These are phyloP conservation scores for Primulina huaijiensis DNA, from an alignment of 257 asterid species.

Conservation along the genomic window DNA sequence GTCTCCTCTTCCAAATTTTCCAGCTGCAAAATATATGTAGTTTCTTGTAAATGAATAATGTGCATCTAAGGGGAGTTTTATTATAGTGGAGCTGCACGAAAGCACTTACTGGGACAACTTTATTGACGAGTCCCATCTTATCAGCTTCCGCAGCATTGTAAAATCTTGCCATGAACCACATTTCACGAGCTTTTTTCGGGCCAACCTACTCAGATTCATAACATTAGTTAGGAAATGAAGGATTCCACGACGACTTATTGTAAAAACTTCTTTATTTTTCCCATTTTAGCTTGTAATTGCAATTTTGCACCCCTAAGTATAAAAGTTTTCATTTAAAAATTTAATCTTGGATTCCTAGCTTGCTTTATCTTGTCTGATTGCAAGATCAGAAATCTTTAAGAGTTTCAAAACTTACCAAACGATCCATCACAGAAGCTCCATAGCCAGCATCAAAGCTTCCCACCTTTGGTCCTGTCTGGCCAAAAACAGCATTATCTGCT, in stretches of 20 bases:
- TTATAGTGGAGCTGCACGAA: not conserved
- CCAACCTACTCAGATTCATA: constrained; percentile 47
- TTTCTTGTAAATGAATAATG: not conserved
- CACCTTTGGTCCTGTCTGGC: constrained; percentile 99
- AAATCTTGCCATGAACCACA: constrained; percentile 86
- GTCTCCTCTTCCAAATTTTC: constrained; percentile 58
- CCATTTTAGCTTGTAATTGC: no score
- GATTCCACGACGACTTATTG: no score
- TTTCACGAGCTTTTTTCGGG: constrained; percentile 86
- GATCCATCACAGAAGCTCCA: constrained; percentile 32
- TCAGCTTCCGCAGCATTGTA: constrained; percentile 88
- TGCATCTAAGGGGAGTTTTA: not conserved
- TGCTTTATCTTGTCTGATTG: no score
- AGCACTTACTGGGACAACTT: constrained; percentile 75
- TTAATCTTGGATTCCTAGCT: not conserved
- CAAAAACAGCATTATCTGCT: constrained; percentile 88
- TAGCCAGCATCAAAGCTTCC: constrained; percentile 99
- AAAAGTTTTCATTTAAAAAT: no score
- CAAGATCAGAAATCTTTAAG: no score
- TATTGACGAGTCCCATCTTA: constrained; percentile 90
- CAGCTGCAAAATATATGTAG: constrained; percentile 29
- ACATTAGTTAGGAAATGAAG: not conserved
- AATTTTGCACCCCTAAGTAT: no score
- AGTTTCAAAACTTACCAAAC: constrained; percentile 50
- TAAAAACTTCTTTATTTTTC: no score